Conservation (phyloP, 331 rosid species). For the Prunus yedoensis region DNA sequence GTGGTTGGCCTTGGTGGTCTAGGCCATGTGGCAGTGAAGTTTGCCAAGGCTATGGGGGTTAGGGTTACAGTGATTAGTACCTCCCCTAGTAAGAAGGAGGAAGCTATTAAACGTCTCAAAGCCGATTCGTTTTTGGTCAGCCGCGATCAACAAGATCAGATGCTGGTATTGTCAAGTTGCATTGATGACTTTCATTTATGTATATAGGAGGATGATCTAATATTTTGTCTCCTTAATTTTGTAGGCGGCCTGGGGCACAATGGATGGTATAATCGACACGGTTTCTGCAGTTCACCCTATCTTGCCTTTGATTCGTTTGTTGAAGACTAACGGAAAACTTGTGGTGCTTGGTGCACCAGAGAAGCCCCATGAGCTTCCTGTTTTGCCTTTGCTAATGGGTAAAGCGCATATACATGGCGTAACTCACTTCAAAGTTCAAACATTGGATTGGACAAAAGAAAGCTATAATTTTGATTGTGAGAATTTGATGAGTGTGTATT, state of each 20-base stretch:
- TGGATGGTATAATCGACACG: slow-evolving; percentile 32
- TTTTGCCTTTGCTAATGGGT: slow-evolving; percentile 17
- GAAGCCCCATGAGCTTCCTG: slow-evolving; percentile 22
- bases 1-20: slow-evolving; percentile 36
- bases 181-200: neutral
- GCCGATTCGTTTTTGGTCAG: slow-evolving; percentile 31
- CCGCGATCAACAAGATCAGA: slow-evolving; percentile 6
- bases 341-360: slow-evolving; percentile 25
- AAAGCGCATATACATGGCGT: neutral
- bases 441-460: neutral
- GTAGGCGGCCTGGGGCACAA: slow-evolving; percentile 23
- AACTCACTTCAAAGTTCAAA: neutral
- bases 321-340: slow-evolving; percentile 26
- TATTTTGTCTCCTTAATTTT: neutral
- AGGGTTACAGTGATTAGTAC: slow-evolving; percentile 40
- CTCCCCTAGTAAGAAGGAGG: slow-evolving; percentile 24
- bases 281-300: slow-evolving; percentile 25
- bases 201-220: neutral
- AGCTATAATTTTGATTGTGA: no score
- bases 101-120: slow-evolving; percentile 29
- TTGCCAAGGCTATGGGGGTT: slow-evolving; percentile 25
- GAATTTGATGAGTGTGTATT: no score
- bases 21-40: slow-evolving; percentile 17
- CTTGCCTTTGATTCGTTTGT: slow-evolving; percentile 17
- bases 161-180: slow-evolving; percentile 4